phyloP scores from a whole-genome alignment of 1,139 yeast species.

The Lodderomyces jiufengensis region DNA sequence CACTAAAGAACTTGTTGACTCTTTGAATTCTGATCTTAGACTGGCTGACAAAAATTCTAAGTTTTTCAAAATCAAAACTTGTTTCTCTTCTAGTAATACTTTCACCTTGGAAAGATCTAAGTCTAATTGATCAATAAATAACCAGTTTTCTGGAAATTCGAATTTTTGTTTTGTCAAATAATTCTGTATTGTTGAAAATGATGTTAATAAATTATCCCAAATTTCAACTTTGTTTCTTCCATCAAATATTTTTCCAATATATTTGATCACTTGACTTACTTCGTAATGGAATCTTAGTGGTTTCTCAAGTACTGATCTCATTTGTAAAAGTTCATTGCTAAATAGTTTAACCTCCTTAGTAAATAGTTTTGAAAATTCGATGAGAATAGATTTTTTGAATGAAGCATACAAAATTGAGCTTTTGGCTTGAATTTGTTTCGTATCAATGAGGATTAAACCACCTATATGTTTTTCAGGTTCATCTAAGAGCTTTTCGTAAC shows the following conservation, averaged over 20 bases:
- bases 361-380: slow-evolving; percentile 40
- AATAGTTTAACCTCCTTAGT: slow-evolving; percentile 14
- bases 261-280: slow-evolving; percentile 16
- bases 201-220: slow-evolving; percentile 26
- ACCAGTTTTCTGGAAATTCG: slow-evolving; percentile 54
- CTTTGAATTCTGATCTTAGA: slow-evolving; percentile 38
- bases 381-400: slow-evolving; percentile 51
- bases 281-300: slow-evolving; percentile 19
- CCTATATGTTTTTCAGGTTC: slow-evolving; percentile 37
- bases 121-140: slow-evolving; percentile 62
- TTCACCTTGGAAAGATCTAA: slow-evolving; percentile 44
- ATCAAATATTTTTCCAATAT: slow-evolving; percentile 17
- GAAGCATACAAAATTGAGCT: slow-evolving; percentile 53
- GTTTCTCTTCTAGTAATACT: slow-evolving; percentile 39
- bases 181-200: slow-evolving; percentile 41
- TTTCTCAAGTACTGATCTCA: slow-evolving; percentile 17
- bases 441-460: slow-evolving; percentile 35
- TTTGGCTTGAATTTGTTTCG: slow-evolving; percentile 52
- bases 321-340: slow-evolving; percentile 15
- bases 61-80: slow-evolving; percentile 39
- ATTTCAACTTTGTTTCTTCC: slow-evolving; percentile 15
- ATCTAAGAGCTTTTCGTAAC: slow-evolving; percentile 50
- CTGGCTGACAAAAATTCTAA: slow-evolving; percentile 39
- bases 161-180: slow-evolving; percentile 43
- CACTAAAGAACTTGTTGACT: slow-evolving; percentile 32